Base-by-base conservation (phyloP, 177 flowering plant genomes). In the Telopea speciosissima region DNA sequence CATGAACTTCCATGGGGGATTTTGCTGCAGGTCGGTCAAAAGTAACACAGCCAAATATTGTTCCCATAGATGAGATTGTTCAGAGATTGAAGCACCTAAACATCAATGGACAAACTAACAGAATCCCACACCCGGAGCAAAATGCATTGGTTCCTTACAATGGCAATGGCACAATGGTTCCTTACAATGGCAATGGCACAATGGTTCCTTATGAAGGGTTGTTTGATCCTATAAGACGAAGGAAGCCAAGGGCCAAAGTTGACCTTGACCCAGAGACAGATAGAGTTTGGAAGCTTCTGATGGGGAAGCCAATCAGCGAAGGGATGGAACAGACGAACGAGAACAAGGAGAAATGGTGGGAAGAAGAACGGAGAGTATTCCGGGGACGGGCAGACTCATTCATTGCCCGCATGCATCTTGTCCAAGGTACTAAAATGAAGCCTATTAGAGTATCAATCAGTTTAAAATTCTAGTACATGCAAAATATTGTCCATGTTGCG, bases 401-500 rank as follows among this genome's bases (percentile, higher is more conserved):
- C 73, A 79, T 85, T 59, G 84, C 85, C 10, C 81, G 85, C 68
- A 85, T 91, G 97, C 97, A 81, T 81, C 93, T 85, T 66, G 87
- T 91, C 22, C 97, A 90, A 87, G 97, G 97, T 90, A 84, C 60
- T 14, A 10, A 61, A 65, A 62, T n/a, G 26, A 54, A 16, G 40
- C 62, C 56, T 49, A 16, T 9, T 23, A 70, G 22, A n/a, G 61
- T 26, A 58, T 66, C 31, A 0, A 11, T 24, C 13, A 6, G 21
- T 31, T 36, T 23, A 44, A 24, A 7, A 42, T 40, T n/a, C 28
- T 3, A 52, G 10, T 28, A 16, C 28, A 17, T 31, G 13, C n/a
- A 63, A 19, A 25, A 19, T 11, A 19, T 28, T 6, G 11, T 14
- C 42, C 22, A 31, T 1, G 19, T 5, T 13, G n/a, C 10, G 5